phyloP scores from a whole-genome alignment of 495 filamentous ascomycete genomes.

The Lasiosphaeria miniovina region DNA sequence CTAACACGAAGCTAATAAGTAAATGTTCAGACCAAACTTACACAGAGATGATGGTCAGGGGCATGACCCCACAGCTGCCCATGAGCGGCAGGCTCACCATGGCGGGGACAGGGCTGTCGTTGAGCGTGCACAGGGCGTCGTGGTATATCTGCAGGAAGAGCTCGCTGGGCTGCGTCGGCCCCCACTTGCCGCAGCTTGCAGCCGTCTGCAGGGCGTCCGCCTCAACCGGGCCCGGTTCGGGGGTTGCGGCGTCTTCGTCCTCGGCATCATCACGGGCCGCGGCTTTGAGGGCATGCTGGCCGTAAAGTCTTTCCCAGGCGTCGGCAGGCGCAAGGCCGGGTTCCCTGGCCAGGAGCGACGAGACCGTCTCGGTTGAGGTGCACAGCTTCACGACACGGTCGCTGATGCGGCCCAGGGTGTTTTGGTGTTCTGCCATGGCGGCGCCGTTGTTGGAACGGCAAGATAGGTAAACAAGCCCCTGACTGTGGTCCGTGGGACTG shows the following conservation, averaged over 20 bases:
- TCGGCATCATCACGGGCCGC: not conserved
- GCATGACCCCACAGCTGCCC: slow-evolving; percentile 63
- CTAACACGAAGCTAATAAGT: slow-evolving; percentile 7
- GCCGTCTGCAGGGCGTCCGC: slow-evolving; percentile 50
- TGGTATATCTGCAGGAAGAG: slow-evolving; percentile 68
- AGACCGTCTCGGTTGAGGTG: slow-evolving; percentile 51
- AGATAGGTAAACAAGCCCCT: too few species aligned
- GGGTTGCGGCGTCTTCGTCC: slow-evolving; percentile 3
- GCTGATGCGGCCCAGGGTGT: slow-evolving; percentile 11
- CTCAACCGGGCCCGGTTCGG: slow-evolving; percentile 11
- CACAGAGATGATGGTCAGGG: slow-evolving; percentile 65
- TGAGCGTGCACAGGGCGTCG: slow-evolving; percentile 60
- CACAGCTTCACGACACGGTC: slow-evolving; percentile 42
- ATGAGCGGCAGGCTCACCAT: slow-evolving; percentile 69
- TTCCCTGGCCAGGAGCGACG: slow-evolving; percentile 52
- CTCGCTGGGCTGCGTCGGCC: slow-evolving; percentile 57
- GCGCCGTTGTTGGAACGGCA: not conserved
- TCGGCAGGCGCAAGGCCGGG: slow-evolving; percentile 50
- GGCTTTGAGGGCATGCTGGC: slow-evolving; percentile 24
- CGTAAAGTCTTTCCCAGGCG: slow-evolving; percentile 55
- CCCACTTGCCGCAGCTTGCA: slow-evolving; percentile 65
- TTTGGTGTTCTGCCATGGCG: slow-evolving; percentile 14
- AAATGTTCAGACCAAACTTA: slow-evolving; percentile 23
- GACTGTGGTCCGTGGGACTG: too few species aligned
- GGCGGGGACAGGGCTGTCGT: slow-evolving; percentile 51